phyloP scores from a whole-genome alignment of 495 filamentous ascomycete species.

The Cairneyella variabilis region DNA sequence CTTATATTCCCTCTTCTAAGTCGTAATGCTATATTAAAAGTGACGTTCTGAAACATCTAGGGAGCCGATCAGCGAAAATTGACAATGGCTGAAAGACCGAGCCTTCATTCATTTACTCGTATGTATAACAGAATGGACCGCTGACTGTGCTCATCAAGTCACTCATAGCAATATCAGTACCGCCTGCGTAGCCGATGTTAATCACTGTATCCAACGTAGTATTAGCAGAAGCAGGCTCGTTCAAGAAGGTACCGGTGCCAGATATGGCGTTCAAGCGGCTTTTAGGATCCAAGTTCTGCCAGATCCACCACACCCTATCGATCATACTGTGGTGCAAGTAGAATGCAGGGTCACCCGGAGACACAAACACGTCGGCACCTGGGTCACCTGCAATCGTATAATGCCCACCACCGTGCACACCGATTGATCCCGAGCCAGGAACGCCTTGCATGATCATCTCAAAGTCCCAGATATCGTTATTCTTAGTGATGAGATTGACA shows the following conservation, averaged over 20 bases:
- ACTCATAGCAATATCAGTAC: constrained; percentile 1
- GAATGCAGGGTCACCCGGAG: too few species aligned
- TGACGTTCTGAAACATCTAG: too few species aligned
- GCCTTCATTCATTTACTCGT: too few species aligned
- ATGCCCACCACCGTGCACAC: constrained; percentile 34
- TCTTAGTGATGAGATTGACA: constrained; percentile 24
- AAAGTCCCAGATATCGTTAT: constrained; percentile 9
- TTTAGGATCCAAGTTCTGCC: constrained; percentile 51
- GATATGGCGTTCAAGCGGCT: constrained; percentile 41
- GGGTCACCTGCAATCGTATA: constrained; percentile 17
- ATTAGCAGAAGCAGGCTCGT: constrained; percentile 36
- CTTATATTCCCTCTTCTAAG: too few species aligned
- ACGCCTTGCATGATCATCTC: constrained; percentile 17
- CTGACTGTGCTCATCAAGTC: constrained; percentile 17
- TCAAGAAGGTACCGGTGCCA: constrained; percentile 54
- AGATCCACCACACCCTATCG: constrained; percentile 19
- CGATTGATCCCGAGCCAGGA: constrained; percentile 44
- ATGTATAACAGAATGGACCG: constrained; percentile 22
- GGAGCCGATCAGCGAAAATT: too few species aligned
- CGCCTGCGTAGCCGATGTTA: constrained; percentile 2
- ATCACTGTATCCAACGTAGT: constrained; percentile 20
- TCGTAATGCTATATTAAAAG: too few species aligned
- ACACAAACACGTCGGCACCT: constrained; percentile 45
- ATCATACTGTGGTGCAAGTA: constrained; percentile 39
- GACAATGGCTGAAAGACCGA: too few species aligned